Conservation (phyloP, 2,329 filamentous ascomycete species). For the Fusarium abutilonis region DNA sequence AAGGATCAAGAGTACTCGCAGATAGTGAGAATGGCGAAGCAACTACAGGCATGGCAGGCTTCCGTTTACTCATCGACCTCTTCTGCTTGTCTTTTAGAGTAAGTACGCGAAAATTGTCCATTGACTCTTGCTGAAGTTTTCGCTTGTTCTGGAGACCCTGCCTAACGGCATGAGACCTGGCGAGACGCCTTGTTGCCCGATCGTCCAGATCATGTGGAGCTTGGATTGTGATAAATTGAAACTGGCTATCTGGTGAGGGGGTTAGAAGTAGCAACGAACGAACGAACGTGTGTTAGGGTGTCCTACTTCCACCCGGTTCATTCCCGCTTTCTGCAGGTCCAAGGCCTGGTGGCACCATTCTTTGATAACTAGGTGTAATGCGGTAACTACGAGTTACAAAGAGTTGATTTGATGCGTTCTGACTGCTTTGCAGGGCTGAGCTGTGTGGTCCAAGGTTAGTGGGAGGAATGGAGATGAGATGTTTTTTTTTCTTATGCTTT, state of each 20-base stretch:
- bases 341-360: not conserved
- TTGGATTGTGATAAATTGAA: constrained; percentile 33
- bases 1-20: constrained; percentile 9
- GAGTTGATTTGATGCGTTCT: too few species aligned
- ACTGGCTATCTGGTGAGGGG: constrained; percentile 7
- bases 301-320: not conserved
- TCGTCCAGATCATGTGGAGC: constrained; percentile 5
- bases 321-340: accelerated
- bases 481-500: constrained; percentile 3
- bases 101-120: constrained; percentile 20
- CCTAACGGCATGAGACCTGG: constrained; percentile 36
- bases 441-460: too few species aligned
- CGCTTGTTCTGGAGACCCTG: constrained; percentile 30
- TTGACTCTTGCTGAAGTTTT: not conserved
- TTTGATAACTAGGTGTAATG: too few species aligned
- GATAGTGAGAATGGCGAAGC: not conserved
- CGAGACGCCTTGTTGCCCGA: constrained; percentile 11
- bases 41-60: accelerated
- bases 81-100: not conserved
- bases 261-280: not conserved
- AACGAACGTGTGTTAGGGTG: accelerated
- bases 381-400: too few species aligned
- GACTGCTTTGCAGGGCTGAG: too few species aligned
- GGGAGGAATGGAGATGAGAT: not conserved
- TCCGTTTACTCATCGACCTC: accelerated